Percentiles rank a stretch among this genome's conserved stretches.
Conservation (phyloP, 495 filamentous ascomycete species). For the Chaetomium tenue region DNA sequence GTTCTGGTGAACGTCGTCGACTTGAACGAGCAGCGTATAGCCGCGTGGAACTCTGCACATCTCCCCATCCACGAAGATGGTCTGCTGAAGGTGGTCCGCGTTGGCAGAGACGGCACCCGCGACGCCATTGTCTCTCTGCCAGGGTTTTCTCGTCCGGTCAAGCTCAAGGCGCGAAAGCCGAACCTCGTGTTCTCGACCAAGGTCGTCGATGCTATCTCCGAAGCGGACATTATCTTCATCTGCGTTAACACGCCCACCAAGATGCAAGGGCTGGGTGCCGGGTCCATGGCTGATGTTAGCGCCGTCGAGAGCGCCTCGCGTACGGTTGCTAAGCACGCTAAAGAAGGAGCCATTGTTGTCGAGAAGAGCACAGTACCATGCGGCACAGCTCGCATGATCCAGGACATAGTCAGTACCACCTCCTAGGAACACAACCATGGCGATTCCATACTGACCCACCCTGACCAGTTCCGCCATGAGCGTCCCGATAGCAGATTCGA, state of each 20-base stretch:
- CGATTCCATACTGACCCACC: constrained; percentile 10
- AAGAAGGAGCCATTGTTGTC: constrained; percentile 68
- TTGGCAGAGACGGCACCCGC: constrained; percentile 58
- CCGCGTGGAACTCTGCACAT: constrained; percentile 67
- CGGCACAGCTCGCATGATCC: constrained; percentile 68
- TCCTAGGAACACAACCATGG: no score
- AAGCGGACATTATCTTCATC: constrained; percentile 74
- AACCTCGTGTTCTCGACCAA: constrained; percentile 75
- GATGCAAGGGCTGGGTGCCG: constrained; percentile 64
- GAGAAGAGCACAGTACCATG: constrained; percentile 86
- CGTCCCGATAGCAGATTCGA: constrained; percentile 66
- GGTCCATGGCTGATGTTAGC: constrained; percentile 68
- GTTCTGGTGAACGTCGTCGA: constrained; percentile 72
- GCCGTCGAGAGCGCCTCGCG: constrained; percentile 68
- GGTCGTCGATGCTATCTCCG: constrained; percentile 56
- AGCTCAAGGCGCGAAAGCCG: constrained; percentile 40
- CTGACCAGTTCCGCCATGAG: constrained; percentile 41
- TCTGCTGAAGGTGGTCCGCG: constrained; percentile 62
- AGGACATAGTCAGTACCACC: constrained; percentile 55
- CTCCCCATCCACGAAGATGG: constrained; percentile 79
- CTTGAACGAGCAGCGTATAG: constrained; percentile 61
- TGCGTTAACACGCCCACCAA: constrained; percentile 84
- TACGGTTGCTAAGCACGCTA: constrained; percentile 65
- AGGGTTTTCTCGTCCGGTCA: constrained; percentile 18
- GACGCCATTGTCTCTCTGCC: constrained; percentile 28